Evolutionary conservation across 2,329 filamentous ascomycete genomes (phyloP), one percentile per base, ranked within the genome.

Genomic region (Penicillium sp.): DNA sequence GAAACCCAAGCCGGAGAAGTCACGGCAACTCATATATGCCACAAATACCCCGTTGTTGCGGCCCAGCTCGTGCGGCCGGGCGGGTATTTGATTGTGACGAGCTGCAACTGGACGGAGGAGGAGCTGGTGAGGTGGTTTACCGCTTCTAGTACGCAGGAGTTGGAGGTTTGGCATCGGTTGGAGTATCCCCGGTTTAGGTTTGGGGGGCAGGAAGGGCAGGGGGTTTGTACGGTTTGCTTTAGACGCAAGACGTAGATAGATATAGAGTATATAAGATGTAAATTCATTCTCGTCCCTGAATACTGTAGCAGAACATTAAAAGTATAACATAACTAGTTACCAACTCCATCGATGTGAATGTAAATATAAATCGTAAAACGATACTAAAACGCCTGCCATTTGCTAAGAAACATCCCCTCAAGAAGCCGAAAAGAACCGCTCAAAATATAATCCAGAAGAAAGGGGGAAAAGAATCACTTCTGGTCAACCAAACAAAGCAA

Each of bases 31-130:
- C 81, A 88, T 54, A 79, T 89, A 12, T 89, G 85, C 68, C 90
- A 95, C 70, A 80, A 81, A 3, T 99, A 99, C 75, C 82, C 83
- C 48, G 79, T 81, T 47, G 83, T 84, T 52, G 86, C 93, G 30
- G 77, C 86, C 60, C 75, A 73, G 26, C 79, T 97, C 61, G 81
- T 97, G 52, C 85, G 83, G 64, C 76, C 74, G 1, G 87, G 86
- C 1, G 90, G 90, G 0, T 78, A 90, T 23, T 83, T 97, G 64
- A 74, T 97, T 59, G 84, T 99, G 54, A 97, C 94, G 55, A 97
- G 91, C 73, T 99, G 94, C 72, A 99, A 99, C 75, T 99, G 94
- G 94, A 97, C 93, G 1, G 91, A 94, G 76, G 83, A 85, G 42
- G 94, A 99, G 77, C 74, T 99, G 65, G 78, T 81, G 59, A 75